Evolutionary conservation across 495 filamentous ascomycete species (phyloP).

Genomic region (Talaromyces proteolyticus): DNA sequence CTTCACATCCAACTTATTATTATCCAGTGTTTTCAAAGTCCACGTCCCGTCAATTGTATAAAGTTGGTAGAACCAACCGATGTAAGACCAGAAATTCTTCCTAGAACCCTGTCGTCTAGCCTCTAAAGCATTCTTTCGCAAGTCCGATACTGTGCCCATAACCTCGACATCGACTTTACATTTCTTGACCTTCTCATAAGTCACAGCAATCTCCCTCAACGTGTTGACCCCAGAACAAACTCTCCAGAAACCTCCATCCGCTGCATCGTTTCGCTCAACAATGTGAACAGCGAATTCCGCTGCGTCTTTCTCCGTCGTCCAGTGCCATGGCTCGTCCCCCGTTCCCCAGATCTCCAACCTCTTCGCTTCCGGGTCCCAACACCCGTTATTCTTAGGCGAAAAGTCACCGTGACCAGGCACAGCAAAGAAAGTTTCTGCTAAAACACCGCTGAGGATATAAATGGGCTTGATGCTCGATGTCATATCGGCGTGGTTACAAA

Average conservation of each 20-base stretch:
- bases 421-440: constrained; percentile 11
- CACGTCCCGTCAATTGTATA: constrained; percentile 12
- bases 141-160: constrained; percentile 7
- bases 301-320: constrained; percentile 14
- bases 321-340: constrained; percentile 10
- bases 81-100: constrained; percentile 13
- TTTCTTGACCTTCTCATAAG: background rate
- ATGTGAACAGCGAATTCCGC: constrained; percentile 10
- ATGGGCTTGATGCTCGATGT: constrained; percentile 12
- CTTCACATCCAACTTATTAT: background rate
- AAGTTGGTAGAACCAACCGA: constrained; percentile 14
- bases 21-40: background rate
- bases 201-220: background rate
- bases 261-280: constrained; percentile 11
- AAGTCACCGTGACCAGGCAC: constrained; percentile 2
- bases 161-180: constrained; percentile 6
- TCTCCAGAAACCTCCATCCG: constrained; percentile 13
- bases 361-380: constrained; percentile 10
- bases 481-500: constrained; percentile 12
- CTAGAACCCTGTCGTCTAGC: constrained; percentile 6
- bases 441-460: constrained; percentile 15
- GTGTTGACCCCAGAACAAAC: constrained; percentile 12
- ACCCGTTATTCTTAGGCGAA: constrained; percentile 8
- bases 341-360: constrained; percentile 13
- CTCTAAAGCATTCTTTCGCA: background rate